phyloP scores from a whole-genome alignment of 2,329 filamentous ascomycete species.

The Ophiostoma quercus region DNA sequence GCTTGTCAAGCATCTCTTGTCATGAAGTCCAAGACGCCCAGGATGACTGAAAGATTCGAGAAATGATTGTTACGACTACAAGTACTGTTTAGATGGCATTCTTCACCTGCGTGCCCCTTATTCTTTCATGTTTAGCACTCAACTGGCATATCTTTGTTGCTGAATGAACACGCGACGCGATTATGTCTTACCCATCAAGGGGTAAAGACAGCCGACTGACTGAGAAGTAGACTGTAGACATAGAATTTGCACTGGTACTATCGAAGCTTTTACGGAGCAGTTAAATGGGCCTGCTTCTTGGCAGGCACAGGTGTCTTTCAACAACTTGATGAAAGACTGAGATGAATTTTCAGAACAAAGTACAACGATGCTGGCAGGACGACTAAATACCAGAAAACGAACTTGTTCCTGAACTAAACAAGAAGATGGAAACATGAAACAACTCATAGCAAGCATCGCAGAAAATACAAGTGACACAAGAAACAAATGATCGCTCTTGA shows the following conservation, averaged over 20 bases:
- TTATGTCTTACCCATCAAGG: conserved; percentile 8
- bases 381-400: too few relatives aligned
- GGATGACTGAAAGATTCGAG: neutral
- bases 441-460: too few relatives aligned
- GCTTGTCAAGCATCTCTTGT: neutral
- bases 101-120: neutral
- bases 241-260: too few relatives aligned
- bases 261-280: neutral
- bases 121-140: neutral
- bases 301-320: neutral
- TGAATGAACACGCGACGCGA: conserved; percentile 14
- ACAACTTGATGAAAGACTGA: neutral
- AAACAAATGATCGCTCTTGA: neutral
- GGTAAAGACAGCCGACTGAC: neutral
- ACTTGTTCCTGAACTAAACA: too few relatives aligned
- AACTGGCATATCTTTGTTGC: neutral
- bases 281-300: neutral
- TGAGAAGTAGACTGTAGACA: too few relatives aligned
- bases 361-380: neutral
- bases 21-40: too few relatives aligned
- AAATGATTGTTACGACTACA: neutral
- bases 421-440: too few relatives aligned
- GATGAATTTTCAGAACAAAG: too few relatives aligned
- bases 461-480: too few relatives aligned
- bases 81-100: neutral